Base-by-base conservation (phyloP, 78 protist species). In the Emiliania huxleyi region DNA sequence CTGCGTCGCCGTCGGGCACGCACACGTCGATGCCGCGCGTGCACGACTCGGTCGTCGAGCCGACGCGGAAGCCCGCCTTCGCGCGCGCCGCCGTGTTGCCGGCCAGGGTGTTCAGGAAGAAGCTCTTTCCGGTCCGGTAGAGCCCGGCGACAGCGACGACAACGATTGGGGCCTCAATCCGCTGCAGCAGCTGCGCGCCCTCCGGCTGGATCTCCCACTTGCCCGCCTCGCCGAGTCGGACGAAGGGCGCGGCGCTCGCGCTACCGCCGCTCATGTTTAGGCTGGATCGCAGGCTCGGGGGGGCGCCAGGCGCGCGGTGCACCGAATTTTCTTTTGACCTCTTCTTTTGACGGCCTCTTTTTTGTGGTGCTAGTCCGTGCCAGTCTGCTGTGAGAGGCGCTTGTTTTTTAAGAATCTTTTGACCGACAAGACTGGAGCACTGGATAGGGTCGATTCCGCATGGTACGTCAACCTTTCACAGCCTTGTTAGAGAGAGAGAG, bases 1-100 rank as follows among this genome's bases (percentile, higher is more conserved):
- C 62, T 15, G 62, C 15, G 29, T 52, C 62, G 62, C 62, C 62
- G 62, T 19, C 62, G 77, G 38, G 77, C 62, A 26, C 89, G 91
- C 93, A 90, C 18, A 94, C 15, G 91, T 90, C 85, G 37, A 94
- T 38, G 35, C 95, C 95, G 5, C 79, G 43, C 29, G 95, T 94
- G 79, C 93, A 90, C 35, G 93, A 62, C 56, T 94, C 55, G n/a
- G 83, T 38, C 0, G 88, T 93, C 37, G 89, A 62, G n/a, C 95
- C 95, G 6, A 89, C 92, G 56, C 44, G 40, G 23, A 93, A 88
- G 0, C 55, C 85, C 22, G 46, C 25, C 40, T 0, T 12, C 26
- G 37, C 49, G 69, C 38, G n/a, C 8, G 81, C 21, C 1, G 46
- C 83, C 69, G 42, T 19, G 23, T 43, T 5, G 55, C 73, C 91